Evolutionary conservation across 305 asterid species (phyloP).

Genomic region (Solanum chacoense): DNA sequence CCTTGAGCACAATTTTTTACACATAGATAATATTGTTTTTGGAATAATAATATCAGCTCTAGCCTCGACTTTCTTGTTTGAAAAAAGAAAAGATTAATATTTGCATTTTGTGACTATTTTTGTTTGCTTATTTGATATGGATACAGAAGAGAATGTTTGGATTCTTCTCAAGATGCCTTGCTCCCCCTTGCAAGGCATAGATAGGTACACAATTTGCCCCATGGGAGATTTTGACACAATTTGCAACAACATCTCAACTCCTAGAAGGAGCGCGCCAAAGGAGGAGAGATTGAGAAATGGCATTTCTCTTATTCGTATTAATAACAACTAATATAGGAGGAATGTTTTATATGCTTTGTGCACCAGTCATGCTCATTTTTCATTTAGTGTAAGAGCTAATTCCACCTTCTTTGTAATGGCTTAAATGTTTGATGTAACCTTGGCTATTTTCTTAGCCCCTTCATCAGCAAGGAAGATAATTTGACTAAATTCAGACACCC

Average conservation of each 20-base stretch:
- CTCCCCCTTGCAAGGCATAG: conserved; percentile 63
- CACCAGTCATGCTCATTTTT: background rate
- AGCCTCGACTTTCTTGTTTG: background rate
- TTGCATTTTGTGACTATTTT: background rate
- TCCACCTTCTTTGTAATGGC: background rate
- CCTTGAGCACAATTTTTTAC: background rate
- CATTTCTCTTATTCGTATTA: background rate
- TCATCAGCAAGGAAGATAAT: background rate
- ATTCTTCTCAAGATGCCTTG: conserved; percentile 79
- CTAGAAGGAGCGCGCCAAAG: background rate
- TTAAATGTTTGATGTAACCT: background rate
- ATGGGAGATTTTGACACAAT: background rate
- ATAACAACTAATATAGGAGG: background rate
- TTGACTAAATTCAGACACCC: background rate
- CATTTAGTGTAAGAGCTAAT: background rate
- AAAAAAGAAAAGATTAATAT: background rate
- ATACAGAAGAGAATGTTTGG: conserved; percentile 74
- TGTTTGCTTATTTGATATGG: background rate
- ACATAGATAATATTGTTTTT: background rate
- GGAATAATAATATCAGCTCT: background rate
- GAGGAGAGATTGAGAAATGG: background rate
- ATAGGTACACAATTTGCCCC: background rate
- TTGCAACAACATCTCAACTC: background rate
- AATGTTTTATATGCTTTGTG: background rate
- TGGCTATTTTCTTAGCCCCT: background rate